Evolutionary conservation across 2,329 filamentous ascomycete species (phyloP).

Genomic region (Talaromyces funiculosus): DNA sequence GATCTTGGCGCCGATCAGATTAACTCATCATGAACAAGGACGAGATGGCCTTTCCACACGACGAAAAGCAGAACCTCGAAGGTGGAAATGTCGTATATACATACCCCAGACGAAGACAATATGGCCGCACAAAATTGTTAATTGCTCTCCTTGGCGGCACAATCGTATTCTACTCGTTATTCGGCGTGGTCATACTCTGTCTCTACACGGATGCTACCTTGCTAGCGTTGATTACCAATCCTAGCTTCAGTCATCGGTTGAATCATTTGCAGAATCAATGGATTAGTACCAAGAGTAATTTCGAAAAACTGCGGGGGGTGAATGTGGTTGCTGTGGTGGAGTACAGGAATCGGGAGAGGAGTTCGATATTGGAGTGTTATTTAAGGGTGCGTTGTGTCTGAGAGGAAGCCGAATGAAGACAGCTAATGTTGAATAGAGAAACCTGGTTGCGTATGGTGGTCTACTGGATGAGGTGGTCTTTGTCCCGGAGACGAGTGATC

Average conservation of each 20-base stretch:
- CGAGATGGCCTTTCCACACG: background rate
- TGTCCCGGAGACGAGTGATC: conserved; percentile 34
- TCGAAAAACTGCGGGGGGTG: conserved; percentile 30
- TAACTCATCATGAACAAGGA: background rate
- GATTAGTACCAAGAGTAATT: conserved; percentile 24
- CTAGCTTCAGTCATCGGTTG: conserved; percentile 18
- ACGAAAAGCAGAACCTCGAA: background rate
- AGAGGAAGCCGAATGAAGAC: no score
- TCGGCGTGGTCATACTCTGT: conserved; percentile 1
- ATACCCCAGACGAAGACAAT: background rate
- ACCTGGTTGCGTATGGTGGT: conserved; percentile 36
- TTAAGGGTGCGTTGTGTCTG: conserved; percentile 25
- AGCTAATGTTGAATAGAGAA: conserved; percentile 22
- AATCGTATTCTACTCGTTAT: background rate
- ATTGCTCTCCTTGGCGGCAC: conserved; percentile 2
- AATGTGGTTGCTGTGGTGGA: conserved; percentile 38
- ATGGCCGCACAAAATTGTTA: background rate
- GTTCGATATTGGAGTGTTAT: conserved; percentile 39
- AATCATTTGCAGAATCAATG: conserved; percentile 23
- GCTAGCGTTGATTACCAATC: conserved; percentile 6
- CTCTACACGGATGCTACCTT: conserved; percentile 1
- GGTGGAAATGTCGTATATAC: background rate
- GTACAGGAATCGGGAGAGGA: conserved; percentile 29
- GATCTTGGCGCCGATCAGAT: background rate
- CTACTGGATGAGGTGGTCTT: conserved; percentile 41